Percentiles rank a stretch among this genome's conserved stretches.
phyloP scores from a whole-genome alignment of 441 rosid species.

The Gossypium gossypioides region DNA sequence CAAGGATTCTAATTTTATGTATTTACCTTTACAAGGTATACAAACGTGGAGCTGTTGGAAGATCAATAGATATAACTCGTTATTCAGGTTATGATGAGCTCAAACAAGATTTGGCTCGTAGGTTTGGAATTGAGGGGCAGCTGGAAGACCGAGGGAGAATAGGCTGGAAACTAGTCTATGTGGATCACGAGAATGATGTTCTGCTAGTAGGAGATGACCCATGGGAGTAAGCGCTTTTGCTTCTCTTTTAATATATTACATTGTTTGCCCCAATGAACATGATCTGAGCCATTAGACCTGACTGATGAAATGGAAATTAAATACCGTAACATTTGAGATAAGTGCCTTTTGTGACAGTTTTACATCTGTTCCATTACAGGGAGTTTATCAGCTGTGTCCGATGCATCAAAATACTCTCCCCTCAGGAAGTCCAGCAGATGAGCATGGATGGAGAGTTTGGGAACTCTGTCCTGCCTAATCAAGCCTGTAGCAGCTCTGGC shows the following conservation, averaged over 20 bases:
- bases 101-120: conserved; percentile 61
- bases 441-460: conserved; percentile 42
- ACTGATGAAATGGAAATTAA: neutral
- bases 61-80: conserved; percentile 62
- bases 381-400: conserved; percentile 46
- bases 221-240: conserved; percentile 35
- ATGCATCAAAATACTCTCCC: conserved; percentile 39
- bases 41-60: conserved; percentile 75
- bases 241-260: neutral
- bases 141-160: conserved; percentile 52
- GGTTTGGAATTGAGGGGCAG: conserved; percentile 79
- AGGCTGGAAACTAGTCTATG: conserved; percentile 37
- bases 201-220: conserved; percentile 53
- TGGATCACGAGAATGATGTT: conserved; percentile 46
- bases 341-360: neutral
- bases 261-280: neutral
- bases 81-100: conserved; percentile 65
- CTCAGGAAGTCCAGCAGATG: conserved; percentile 52
- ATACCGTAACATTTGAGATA: neutral
- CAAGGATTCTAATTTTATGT: conserved; percentile 11
- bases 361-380: conserved; percentile 21
- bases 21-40: conserved; percentile 38
- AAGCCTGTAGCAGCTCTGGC: conserved; percentile 42
- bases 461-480: conserved; percentile 28
- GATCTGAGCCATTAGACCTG: neutral